Evolutionary conservation across 73 alveolate genomes (phyloP), one percentile per base, ranked within the genome.

Genomic region (Blepharisma stoltei): DNA sequence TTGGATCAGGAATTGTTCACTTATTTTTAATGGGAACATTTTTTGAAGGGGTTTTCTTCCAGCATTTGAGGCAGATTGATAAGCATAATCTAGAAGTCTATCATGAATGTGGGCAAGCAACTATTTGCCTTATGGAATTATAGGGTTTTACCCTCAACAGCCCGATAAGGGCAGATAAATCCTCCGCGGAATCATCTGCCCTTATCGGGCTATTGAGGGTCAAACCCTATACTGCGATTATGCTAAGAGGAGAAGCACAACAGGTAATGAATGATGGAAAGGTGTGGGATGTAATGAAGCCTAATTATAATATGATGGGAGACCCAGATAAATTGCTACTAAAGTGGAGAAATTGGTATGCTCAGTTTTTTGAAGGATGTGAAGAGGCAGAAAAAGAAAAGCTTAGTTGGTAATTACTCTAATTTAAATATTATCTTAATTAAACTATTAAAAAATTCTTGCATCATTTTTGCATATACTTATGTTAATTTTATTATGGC

Each of bases 311-410:
- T 55, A 41, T 76, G 23, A 79, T 66, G 11, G 71, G 81, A 27
- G 86, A 67, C 18, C 79, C 88, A 38, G 91, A 84, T 81, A 66
- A 45, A 48, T 45, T 66, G 25, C 52, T 84, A 14, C 67, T 70
- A 47, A 70, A 23, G 38, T 84, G 91, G 91, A 84, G 91, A 84
- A 55, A 79, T 25, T 84, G 91, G 91, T 84, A 76, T 43, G 82
- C 88, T 18, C 70, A 84, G 6, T 84, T 81, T 55, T 84, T 81
- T 54, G 91, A 84, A 69, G 91, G 91, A 18, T 69, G 88, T 54
- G 82, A 44, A 45, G 82, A 79, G 52, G 55, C 55, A 47, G 92
- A 84, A 82, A 55, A 67, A 45, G 54, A 47, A 25, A 27, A 46
- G 47, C 67, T 70, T n/a, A 82, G 76, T 38, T 84, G 92, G 92